Evolutionary conservation across 2,329 filamentous ascomycete species (phyloP).

Genomic region (Diaporthe sp.): DNA sequence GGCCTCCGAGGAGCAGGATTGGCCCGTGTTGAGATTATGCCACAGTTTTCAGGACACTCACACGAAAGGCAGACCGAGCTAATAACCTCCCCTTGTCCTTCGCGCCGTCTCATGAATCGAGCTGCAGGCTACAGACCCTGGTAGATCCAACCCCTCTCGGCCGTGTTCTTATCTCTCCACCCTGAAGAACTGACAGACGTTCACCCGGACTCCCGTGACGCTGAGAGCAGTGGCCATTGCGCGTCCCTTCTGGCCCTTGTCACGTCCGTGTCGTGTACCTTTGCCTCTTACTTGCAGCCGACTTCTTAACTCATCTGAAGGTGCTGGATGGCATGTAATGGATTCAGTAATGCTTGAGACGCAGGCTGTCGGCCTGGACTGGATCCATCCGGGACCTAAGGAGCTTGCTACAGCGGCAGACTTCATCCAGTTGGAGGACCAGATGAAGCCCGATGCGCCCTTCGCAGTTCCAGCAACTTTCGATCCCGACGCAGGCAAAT

Average conservation of each 20-base stretch:
- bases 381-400: constrained; percentile 10
- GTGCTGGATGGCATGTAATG: background rate
- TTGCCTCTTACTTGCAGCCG: too few species aligned
- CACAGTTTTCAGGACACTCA: background rate
- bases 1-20: background rate
- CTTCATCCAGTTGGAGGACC: constrained; percentile 25
- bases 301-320: background rate
- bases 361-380: constrained; percentile 21
- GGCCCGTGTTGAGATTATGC: background rate
- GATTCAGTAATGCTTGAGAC: background rate
- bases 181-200: background rate
- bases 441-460: background rate
- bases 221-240: background rate
- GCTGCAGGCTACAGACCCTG: background rate
- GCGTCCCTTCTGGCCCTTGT: background rate
- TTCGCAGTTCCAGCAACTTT: background rate
- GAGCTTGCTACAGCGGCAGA: constrained; percentile 15
- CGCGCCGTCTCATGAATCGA: background rate
- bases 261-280: too few species aligned
- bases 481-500: constrained; percentile 10
- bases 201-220: background rate
- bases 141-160: background rate
- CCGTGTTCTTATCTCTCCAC: too few species aligned
- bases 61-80: background rate
- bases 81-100: background rate